Base-by-base conservation (phyloP, 345 rosid species). In the Melastoma malabathricum region DNA sequence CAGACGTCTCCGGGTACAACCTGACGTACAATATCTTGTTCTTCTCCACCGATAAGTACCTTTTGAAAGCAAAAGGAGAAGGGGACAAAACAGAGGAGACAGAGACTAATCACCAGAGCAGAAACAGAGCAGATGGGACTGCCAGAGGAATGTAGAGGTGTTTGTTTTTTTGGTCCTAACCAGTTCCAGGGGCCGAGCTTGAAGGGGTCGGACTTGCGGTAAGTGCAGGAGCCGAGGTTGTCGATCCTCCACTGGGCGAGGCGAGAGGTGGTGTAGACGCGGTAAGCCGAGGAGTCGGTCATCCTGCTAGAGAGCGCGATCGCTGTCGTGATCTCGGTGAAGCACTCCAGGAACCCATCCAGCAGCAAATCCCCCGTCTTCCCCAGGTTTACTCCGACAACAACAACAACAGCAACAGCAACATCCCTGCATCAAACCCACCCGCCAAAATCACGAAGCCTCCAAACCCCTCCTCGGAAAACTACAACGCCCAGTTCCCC, bases 231-330 rank as follows among this genome's bases (percentile, higher is more conserved):
- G 65, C 87, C 80, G 44, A 86, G 72, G 63, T 84, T 84, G 61
- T 71, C 95, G 68, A 92, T 92, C 60, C 95, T 70, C 98, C 98
- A 92, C 79, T 92, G 98, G 54, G 96, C 96, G 59, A 92, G 93
- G 55, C 98, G 86, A 8, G 95, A 68, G 10, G 89, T 82, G 67
- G 95, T 86, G 58, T 92, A 84, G 15, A 92, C 96, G 67, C 76
- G 73, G 19, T 82, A 92, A 59, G 87, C 93, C 38, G 38, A 29
- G 58, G 96, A 84, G 59, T 83, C 89, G 57, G 64, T 86, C 98
- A 86, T 92, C 84, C 81, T 92, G 38, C 9, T 29, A 17, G 87
- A 66, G 43, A 73, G 77, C 63, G 95, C 87, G 16, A 92, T 72
- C 44, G 85, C 94, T 48, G 76, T 48, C 13, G 95, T 69, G 75